phyloP scores from a whole-genome alignment of 2,329 filamentous ascomycete species.

The Diaporthe citrichinensis region DNA sequence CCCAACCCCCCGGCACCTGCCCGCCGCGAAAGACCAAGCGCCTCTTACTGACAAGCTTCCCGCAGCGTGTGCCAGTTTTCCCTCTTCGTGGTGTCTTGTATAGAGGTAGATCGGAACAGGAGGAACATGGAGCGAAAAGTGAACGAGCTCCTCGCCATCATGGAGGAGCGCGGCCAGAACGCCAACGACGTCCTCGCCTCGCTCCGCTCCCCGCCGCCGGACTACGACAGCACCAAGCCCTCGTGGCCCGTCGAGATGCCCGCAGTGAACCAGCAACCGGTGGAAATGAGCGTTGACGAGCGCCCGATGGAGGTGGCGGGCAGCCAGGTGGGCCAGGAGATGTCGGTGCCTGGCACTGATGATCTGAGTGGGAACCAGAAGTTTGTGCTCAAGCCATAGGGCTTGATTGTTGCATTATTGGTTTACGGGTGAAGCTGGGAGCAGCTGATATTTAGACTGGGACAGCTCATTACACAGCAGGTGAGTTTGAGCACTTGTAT shows the following conservation, averaged over 20 bases:
- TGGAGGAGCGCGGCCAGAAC: constrained; percentile 12
- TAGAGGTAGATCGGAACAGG: constrained; percentile 25
- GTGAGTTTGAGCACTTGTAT: not conserved
- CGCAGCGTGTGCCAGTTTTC: constrained; percentile 1
- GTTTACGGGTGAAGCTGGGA: too few species aligned
- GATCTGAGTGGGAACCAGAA: constrained; percentile 2
- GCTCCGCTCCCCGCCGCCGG: not conserved
- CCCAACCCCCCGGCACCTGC: not conserved
- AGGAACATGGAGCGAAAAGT: constrained; percentile 8
- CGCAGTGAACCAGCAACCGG: constrained; percentile 15
- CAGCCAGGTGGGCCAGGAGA: not conserved
- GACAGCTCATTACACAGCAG: not conserved
- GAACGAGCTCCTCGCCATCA: constrained; percentile 12
- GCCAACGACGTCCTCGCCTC: constrained; percentile 14
- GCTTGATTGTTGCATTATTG: not conserved
- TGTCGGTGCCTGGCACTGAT: constrained; percentile 9
- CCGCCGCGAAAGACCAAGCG: not conserved
- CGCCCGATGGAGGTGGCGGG: constrained; percentile 17
- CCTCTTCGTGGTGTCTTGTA: constrained; percentile 16
- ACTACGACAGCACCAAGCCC: constrained; percentile 14
- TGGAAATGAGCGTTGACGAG: constrained; percentile 22
- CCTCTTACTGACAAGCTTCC: not conserved
- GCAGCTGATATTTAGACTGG: too few species aligned
- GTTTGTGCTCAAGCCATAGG: constrained; percentile 4
- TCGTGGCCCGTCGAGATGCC: constrained; percentile 19